These are phyloP conservation scores for Babesia ovis DNA, from an alignment of 169 alveolate genomes.

Conservation along the genomic window DNA sequence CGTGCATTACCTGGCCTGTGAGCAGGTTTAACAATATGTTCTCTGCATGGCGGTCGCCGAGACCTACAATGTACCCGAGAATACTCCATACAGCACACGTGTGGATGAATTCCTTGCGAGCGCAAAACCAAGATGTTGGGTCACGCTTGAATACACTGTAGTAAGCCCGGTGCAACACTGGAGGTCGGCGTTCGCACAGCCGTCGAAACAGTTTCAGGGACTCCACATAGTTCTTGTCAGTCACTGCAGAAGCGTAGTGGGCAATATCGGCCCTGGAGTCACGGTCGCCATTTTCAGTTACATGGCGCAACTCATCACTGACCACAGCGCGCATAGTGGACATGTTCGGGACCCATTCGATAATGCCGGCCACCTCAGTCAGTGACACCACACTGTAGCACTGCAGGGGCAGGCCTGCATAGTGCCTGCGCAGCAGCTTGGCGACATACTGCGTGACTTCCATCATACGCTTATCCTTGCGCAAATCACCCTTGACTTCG, in stretches of 20 bases:
- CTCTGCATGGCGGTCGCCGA: constrained; percentile 97
- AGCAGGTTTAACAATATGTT: constrained; percentile 91
- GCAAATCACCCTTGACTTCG: constrained; percentile 88
- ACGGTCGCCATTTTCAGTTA: constrained; percentile 76
- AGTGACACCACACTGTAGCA: constrained; percentile 88
- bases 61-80: constrained; percentile 95
- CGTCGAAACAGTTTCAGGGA: constrained; percentile 61
- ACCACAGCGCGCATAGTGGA: constrained; percentile 76
- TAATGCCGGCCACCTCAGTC: constrained; percentile 89
- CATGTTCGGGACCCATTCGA: constrained; percentile 92
- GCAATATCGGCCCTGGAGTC: constrained; percentile 18
- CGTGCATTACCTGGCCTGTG: constrained; percentile 92
- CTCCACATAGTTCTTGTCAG: constrained; percentile 34
- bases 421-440: constrained; percentile 16
- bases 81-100: constrained; percentile 92
- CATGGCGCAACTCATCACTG: constrained; percentile 75
- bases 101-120: constrained; percentile 41
- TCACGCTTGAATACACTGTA: constrained; percentile 36
- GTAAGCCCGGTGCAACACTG: constrained; percentile 67
- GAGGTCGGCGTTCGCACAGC: constrained; percentile 57
- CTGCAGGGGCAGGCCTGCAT: constrained; percentile 25
- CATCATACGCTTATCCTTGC: constrained; percentile 93
- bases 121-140: constrained; percentile 45
- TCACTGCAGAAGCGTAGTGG: constrained; percentile 22
- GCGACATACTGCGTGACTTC: constrained; percentile 71